A percentile compares a stretch with the other conserved stretches of the same genome.
Evolutionary conservation across 768 basidiomycete species (phyloP).

Genomic region (Lentinula aciculospora): DNA sequence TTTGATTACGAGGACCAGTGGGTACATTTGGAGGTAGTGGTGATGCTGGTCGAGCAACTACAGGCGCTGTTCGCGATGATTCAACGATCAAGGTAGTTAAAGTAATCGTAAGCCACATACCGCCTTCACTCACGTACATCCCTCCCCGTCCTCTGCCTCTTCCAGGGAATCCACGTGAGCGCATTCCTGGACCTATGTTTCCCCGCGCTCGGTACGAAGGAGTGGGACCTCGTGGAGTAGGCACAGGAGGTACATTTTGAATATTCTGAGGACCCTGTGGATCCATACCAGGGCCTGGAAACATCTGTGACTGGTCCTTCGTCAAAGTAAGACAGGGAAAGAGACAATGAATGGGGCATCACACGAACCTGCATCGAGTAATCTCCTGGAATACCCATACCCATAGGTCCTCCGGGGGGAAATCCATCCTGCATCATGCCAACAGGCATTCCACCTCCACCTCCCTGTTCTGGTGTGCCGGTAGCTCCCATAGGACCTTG

Average conservation of each 20-base stretch:
- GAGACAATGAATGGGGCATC: slow-evolving; percentile 15
- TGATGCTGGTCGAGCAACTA: slow-evolving; percentile 72
- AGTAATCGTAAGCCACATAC: slow-evolving; percentile 20
- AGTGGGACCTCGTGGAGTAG: slow-evolving; percentile 23
- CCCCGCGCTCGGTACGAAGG: slow-evolving; percentile 33
- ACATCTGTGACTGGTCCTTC: slow-evolving; percentile 50
- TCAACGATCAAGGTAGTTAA: background rate
- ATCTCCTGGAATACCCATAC: slow-evolving; percentile 68
- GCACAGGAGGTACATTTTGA: background rate
- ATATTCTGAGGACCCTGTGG: background rate
- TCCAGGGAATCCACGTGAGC: slow-evolving; percentile 35
- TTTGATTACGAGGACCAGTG: slow-evolving; percentile 83
- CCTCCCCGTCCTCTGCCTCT: slow-evolving; percentile 34
- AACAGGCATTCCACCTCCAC: slow-evolving; percentile 20
- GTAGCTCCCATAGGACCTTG: slow-evolving; percentile 16
- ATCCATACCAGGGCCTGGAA: slow-evolving; percentile 23
- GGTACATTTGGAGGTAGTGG: slow-evolving; percentile 85
- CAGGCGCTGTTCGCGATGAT: slow-evolving; percentile 25
- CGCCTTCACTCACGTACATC: slow-evolving; percentile 30
- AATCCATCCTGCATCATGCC: slow-evolving; percentile 48
- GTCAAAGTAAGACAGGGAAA: slow-evolving; percentile 11
- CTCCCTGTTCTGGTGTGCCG: slow-evolving; percentile 36
- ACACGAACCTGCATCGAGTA: slow-evolving; percentile 69
- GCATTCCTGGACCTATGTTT: slow-evolving; percentile 19
- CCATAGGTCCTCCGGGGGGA: slow-evolving; percentile 43